Evolutionary conservation across 768 basidiomycete species (phyloP).

Genomic region (Phlebiopsis flavidoalba): DNA sequence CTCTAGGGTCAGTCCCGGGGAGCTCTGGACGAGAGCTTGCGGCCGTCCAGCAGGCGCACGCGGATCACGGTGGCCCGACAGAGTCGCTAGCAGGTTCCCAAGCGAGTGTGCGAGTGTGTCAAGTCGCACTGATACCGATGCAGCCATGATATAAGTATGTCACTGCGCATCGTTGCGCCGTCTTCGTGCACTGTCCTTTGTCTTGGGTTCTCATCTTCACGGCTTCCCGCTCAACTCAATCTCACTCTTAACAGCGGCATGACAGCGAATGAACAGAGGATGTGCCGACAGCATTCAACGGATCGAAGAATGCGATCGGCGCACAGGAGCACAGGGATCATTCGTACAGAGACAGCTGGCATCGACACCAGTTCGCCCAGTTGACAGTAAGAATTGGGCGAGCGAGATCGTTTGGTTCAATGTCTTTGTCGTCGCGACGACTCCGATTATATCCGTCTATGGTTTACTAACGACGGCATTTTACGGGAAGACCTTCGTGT

Average conservation of each 20-base stretch:
- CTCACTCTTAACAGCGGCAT: neutral
- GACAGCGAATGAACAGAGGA: slow-evolving; percentile 4
- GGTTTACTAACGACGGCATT: slow-evolving; percentile 64
- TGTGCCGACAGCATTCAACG: neutral
- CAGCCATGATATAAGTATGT: neutral
- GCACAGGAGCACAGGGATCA: neutral
- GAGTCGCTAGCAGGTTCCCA: neutral
- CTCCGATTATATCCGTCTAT: slow-evolving; percentile 68
- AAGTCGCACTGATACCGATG: neutral
- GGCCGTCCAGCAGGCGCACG: neutral
- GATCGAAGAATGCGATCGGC: neutral
- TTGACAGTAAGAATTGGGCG: neutral
- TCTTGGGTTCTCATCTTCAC: neutral
- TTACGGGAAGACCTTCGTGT: slow-evolving; percentile 69
- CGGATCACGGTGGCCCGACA: neutral
- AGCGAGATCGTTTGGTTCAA: slow-evolving; percentile 14
- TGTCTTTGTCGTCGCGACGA: slow-evolving; percentile 63
- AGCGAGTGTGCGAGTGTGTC: neutral
- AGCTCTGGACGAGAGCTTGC: neutral
- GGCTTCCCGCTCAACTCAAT: neutral
- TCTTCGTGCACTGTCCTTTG: neutral
- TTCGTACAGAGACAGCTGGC: slow-evolving; percentile 8
- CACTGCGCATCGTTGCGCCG: neutral
- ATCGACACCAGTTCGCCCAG: neutral
- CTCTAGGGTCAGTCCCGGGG: neutral